phyloP scores from a whole-genome alignment of 2,329 filamentous ascomycete genomes.

The Arthroderma uncinatum region DNA sequence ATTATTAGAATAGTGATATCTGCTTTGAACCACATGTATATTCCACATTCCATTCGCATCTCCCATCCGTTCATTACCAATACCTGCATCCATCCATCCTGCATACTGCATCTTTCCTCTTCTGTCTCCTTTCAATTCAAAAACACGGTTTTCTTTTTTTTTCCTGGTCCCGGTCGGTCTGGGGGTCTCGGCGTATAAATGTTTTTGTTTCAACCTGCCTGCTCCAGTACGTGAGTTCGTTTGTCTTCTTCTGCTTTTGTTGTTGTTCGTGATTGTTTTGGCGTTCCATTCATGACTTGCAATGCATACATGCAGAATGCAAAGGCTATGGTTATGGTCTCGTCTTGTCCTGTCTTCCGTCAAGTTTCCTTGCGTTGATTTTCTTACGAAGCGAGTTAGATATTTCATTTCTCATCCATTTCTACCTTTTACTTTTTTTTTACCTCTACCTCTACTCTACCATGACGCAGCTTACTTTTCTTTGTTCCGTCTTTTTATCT shows the following conservation, averaged over 20 bases:
- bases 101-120: no score
- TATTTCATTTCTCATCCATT: conserved; percentile 5
- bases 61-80: not conserved
- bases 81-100: not conserved
- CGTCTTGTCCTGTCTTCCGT: not conserved
- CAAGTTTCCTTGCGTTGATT: not conserved
- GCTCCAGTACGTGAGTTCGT: no score
- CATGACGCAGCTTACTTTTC: not conserved
- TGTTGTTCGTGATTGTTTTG: not conserved
- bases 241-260: conserved; percentile 6
- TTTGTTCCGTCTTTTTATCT: not conserved
- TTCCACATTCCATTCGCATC: not conserved
- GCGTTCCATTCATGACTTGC: not conserved
- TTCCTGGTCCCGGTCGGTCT: not conserved
- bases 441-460: not conserved
- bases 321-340: not conserved
- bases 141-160: no score
- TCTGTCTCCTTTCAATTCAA: not conserved
- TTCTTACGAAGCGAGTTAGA: not conserved
- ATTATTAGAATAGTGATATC: not conserved
- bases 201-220: no score
- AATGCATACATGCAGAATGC: not conserved
- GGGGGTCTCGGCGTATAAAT: conserved; percentile 1
- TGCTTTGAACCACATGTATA: not conserved
- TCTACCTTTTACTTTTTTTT: not conserved